Evolutionary conservation across 768 basidiomycete species (phyloP).

Genomic region (Cystobasidium tubakii): DNA sequence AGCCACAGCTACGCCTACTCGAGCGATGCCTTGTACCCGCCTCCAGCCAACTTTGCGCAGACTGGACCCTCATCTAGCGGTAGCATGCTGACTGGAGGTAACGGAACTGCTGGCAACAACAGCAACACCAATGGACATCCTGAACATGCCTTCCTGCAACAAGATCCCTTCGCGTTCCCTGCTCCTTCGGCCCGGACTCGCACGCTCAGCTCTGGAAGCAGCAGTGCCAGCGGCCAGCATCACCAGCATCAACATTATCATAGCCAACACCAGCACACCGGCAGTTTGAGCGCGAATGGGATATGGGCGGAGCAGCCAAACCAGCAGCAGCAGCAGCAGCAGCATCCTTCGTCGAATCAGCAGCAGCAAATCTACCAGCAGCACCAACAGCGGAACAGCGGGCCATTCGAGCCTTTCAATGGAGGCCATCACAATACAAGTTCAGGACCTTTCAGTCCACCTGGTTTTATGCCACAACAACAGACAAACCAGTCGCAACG

Average conservation of each 20-base stretch:
- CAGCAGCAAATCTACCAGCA: conserved; percentile 14
- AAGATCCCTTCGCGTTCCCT: conserved; percentile 30
- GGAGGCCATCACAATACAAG: background rate
- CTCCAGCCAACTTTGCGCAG: conserved; percentile 18
- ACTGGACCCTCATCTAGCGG: background rate
- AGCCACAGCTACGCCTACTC: background rate
- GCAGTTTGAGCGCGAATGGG: conserved; percentile 7
- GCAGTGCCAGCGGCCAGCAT: background rate
- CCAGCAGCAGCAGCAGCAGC: conserved; percentile 18
- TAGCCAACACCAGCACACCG: conserved; percentile 4
- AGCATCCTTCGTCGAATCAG: conserved; percentile 12
- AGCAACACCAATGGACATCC: background rate
- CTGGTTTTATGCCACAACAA: background rate
- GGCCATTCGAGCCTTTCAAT: conserved; percentile 8
- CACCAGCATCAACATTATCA: background rate
- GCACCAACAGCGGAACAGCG: background rate
- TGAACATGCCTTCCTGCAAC: conserved; percentile 26
- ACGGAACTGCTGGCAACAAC: background rate
- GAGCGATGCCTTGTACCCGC: background rate
- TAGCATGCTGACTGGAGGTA: background rate
- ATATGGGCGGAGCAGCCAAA: conserved; percentile 13
- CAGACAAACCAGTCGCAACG: background rate
- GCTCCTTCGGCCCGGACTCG: background rate
- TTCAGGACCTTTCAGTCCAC: background rate
- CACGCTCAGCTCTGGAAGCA: conserved; percentile 28